These are phyloP conservation scores for Backusella westeae DNA, from an alignment of 192 early-diverging fungal species.

Conservation along the genomic window DNA sequence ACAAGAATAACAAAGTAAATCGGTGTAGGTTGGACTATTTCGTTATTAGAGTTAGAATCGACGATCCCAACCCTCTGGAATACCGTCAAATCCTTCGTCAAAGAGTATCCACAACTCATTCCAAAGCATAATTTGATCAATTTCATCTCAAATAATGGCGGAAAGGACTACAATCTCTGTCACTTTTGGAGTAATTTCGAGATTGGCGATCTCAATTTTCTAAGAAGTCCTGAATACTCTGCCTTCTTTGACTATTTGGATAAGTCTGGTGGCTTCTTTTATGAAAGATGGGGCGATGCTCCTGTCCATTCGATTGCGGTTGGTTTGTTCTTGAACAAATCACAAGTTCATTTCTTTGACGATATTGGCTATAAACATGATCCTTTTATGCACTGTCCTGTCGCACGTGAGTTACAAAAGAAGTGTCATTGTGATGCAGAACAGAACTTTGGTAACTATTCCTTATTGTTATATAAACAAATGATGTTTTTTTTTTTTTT, in stretches of 20 bases:
- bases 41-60: constrained; percentile 58
- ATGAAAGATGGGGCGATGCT: constrained; percentile 78
- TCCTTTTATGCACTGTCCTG: constrained; percentile 71
- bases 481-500: not conserved
- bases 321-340: constrained; percentile 59
- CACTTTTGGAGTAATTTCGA: constrained; percentile 92
- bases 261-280: constrained; percentile 81
- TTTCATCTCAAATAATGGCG: constrained; percentile 38
- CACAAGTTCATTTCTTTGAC: constrained; percentile 73
- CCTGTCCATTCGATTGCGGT: constrained; percentile 72
- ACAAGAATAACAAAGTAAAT: no score
- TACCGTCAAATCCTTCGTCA: constrained; percentile 52
- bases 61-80: constrained; percentile 79
- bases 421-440: constrained; percentile 52
- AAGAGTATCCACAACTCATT: constrained; percentile 51
- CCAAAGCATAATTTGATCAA: constrained; percentile 51
- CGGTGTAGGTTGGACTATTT: constrained; percentile 51
- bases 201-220: constrained; percentile 74
- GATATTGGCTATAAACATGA: constrained; percentile 72
- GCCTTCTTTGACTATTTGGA: constrained; percentile 71
- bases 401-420: constrained; percentile 42
- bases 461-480: not conserved
- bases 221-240: constrained; percentile 62
- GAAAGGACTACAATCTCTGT: constrained; percentile 61
- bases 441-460: constrained; percentile 50